Conservation (phyloP, 2,329 filamentous ascomycete genomes). For the Phoma sp. region DNA sequence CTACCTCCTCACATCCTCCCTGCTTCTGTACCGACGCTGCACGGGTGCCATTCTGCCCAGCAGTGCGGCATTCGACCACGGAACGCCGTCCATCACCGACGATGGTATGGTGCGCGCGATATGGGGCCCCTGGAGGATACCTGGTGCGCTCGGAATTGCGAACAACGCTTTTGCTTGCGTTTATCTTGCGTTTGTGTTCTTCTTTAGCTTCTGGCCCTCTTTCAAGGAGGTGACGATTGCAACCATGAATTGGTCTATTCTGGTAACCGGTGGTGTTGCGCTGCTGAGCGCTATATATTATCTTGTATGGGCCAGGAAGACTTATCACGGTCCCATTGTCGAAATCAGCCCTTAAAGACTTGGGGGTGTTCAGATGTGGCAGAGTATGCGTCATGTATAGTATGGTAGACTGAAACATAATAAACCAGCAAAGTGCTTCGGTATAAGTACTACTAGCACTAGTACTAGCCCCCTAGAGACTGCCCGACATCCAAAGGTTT, state of each 20-base stretch:
- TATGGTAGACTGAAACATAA: too few species aligned
- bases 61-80: conserved; percentile 6
- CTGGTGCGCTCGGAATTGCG: conserved; percentile 23
- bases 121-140: conserved; percentile 38
- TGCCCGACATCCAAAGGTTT: too few species aligned
- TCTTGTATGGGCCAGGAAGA: conserved; percentile 31
- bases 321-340: conserved; percentile 37
- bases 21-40: conserved; percentile 38
- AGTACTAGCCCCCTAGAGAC: too few species aligned
- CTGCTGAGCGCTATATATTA: conserved; percentile 33
- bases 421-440: too few species aligned
- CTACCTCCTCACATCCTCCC: conserved; percentile 31
- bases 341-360: conserved; percentile 19
- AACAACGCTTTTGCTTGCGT: conserved; percentile 35
- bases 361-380: too few species aligned
- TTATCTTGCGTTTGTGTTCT: conserved; percentile 35
- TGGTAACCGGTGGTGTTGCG: conserved; percentile 29
- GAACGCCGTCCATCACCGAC: not conserved
- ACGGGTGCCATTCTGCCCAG: conserved; percentile 26
- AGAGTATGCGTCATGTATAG: too few species aligned
- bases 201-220: conserved; percentile 41
- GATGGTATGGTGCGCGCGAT: conserved; percentile 17
- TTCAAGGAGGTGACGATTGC: conserved; percentile 23
- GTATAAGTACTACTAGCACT: too few species aligned
- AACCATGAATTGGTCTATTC: conserved; percentile 40